Evolutionary conservation across 495 filamentous ascomycete genomes (phyloP).

Genomic region (Daldinia concentrica): DNA sequence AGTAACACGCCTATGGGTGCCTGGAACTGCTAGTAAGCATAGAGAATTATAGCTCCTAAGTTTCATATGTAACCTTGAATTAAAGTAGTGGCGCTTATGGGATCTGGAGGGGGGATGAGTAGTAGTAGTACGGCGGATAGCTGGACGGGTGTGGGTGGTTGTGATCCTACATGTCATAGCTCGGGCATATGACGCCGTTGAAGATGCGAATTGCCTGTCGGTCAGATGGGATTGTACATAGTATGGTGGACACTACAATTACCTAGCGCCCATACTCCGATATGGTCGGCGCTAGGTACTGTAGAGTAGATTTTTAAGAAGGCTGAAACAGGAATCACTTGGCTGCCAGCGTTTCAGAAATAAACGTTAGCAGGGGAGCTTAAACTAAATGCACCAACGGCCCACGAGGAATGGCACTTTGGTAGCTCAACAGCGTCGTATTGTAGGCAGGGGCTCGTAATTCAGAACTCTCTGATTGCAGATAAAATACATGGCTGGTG

Average conservation of each 20-base stretch:
- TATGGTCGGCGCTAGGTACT: slow-evolving; percentile 16
- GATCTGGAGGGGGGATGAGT: neutral
- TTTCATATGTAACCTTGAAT: slow-evolving; percentile 5
- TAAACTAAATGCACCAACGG: slow-evolving; percentile 27
- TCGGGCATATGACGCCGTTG: slow-evolving; percentile 11
- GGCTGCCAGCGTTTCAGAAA: slow-evolving; percentile 41
- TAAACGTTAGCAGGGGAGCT: slow-evolving; percentile 18
- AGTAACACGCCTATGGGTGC: slow-evolving; percentile 3
- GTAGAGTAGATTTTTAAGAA: slow-evolving; percentile 22
- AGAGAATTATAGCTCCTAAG: neutral
- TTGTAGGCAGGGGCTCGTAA: slow-evolving; percentile 27
- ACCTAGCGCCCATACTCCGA: slow-evolving; percentile 8
- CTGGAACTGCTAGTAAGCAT: neutral
- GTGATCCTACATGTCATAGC: slow-evolving; percentile 12
- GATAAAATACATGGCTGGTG: slow-evolving; percentile 30
- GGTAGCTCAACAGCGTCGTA: slow-evolving; percentile 31
- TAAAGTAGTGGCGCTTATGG: slow-evolving; percentile 8
- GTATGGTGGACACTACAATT: slow-evolving; percentile 6
- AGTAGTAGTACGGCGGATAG: slow-evolving; percentile 1
- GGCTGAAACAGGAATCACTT: slow-evolving; percentile 42
- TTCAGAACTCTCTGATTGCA: slow-evolving; percentile 29
- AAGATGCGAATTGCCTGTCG: slow-evolving; percentile 20
- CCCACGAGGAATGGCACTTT: slow-evolving; percentile 30
- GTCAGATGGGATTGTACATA: slow-evolving; percentile 19
- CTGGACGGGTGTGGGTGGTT: slow-evolving; percentile 7